Conservation (phyloP, 176 grass and related monocot species). For the Typha latifolia region DNA sequence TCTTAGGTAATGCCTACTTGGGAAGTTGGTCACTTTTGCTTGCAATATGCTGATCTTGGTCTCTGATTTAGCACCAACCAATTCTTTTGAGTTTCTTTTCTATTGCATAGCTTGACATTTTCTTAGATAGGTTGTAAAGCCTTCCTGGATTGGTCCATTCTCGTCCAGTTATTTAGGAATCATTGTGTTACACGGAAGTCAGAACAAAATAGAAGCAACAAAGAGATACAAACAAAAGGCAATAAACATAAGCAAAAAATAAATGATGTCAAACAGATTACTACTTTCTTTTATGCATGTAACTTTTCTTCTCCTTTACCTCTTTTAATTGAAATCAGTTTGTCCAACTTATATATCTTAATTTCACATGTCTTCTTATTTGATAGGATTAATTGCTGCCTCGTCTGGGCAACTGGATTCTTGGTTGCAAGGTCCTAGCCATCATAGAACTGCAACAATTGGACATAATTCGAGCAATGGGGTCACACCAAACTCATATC, state of each 20-base stretch:
- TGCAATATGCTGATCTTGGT: background rate
- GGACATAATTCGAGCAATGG: slow-evolving; percentile 3
- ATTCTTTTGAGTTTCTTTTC: background rate
- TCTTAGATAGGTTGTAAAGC: background rate
- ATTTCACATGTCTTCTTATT: background rate
- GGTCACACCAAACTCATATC: slow-evolving; percentile 13
- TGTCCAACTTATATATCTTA: too few relatives aligned
- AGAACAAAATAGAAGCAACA: too few relatives aligned
- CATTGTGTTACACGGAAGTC: too few relatives aligned
- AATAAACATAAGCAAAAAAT: too few relatives aligned
- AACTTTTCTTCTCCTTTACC: too few relatives aligned
- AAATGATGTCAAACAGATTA: background rate
- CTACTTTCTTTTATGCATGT: background rate
- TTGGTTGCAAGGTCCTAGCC: slow-evolving; percentile 30
- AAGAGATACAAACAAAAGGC: too few relatives aligned
- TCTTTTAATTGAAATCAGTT: too few relatives aligned
- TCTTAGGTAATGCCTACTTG: slow-evolving; percentile 52
- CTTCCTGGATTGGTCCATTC: background rate
- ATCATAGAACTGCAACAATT: background rate
- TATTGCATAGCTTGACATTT: background rate
- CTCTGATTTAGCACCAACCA: background rate
- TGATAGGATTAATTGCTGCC: slow-evolving; percentile 71
- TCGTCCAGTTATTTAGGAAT: too few relatives aligned
- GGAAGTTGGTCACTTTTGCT: background rate
- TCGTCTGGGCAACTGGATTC: slow-evolving; percentile 48